These are phyloP conservation scores for Candida stauntonica DNA, from an alignment of 805 yeast genomes.

Conservation along the genomic window DNA sequence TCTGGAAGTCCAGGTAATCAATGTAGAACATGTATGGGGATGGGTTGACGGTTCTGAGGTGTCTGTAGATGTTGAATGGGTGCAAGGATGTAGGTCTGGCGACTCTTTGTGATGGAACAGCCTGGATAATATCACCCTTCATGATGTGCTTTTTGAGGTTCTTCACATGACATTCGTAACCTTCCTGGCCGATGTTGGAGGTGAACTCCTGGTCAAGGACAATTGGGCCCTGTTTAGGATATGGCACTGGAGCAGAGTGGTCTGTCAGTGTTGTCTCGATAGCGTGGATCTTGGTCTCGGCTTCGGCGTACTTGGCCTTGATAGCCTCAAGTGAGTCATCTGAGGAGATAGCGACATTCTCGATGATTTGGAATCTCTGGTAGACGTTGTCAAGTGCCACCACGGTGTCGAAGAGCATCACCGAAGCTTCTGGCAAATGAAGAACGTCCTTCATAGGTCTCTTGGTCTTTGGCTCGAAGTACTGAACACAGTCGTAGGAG, in stretches of 20 bases:
- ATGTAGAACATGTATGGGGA: slow-evolving; percentile 95
- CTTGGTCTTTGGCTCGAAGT: slow-evolving; percentile 89
- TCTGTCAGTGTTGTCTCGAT: slow-evolving; percentile 48
- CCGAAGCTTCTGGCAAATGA: slow-evolving; percentile 82
- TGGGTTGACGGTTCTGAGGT: slow-evolving; percentile 92
- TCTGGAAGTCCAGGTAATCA: slow-evolving; percentile 86
- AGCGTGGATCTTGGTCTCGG: slow-evolving; percentile 53
- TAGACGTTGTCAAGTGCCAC: slow-evolving; percentile 93
- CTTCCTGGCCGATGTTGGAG: slow-evolving; percentile 90
- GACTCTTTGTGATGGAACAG: slow-evolving; percentile 96
- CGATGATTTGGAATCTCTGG: slow-evolving; percentile 87
- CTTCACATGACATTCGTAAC: slow-evolving; percentile 81
- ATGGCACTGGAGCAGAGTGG: slow-evolving; percentile 40
- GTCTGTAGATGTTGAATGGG: slow-evolving; percentile 95
- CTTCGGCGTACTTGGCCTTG: slow-evolving; percentile 45
- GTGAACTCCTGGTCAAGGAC: slow-evolving; percentile 62
- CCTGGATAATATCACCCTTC: slow-evolving; percentile 94
- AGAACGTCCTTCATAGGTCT: slow-evolving; percentile 73
- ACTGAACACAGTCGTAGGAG: slow-evolving; percentile 93
- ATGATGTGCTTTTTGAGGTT: slow-evolving; percentile 74
- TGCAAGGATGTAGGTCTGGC: slow-evolving; percentile 93
- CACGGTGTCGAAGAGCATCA: slow-evolving; percentile 87
- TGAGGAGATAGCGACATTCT: slow-evolving; percentile 56
- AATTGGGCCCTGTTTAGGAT: slow-evolving; percentile 76
- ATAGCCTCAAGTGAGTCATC: slow-evolving; percentile 31